Percentiles rank a stretch among this genome's conserved stretches.
Conservation (phyloP, 352 stramenopile species). For the Globisporangium okanoganense region DNA sequence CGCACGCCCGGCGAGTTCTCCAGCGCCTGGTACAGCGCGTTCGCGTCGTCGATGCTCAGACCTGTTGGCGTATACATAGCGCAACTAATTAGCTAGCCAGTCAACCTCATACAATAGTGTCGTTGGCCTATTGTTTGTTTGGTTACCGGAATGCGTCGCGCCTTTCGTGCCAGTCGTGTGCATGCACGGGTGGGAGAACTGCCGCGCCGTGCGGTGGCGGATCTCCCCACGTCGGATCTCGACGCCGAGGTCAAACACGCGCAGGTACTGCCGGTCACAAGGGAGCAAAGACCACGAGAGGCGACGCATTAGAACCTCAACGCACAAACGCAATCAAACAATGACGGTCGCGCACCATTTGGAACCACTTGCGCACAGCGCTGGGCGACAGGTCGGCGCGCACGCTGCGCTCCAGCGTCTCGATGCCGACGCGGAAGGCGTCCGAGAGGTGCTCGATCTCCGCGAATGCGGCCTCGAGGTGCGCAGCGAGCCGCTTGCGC, state of each 20-base stretch:
- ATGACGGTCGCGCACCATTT: slow-evolving; percentile 30
- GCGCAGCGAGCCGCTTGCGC: slow-evolving; percentile 33
- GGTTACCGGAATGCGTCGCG: slow-evolving; percentile 48
- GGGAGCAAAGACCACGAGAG: neutral
- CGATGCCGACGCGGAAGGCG: slow-evolving; percentile 34
- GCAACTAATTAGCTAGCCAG: neutral
- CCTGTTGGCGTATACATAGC: slow-evolving; percentile 19
- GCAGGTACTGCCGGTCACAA: slow-evolving; percentile 67
- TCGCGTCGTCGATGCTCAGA: slow-evolving; percentile 73
- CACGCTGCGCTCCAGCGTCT: slow-evolving; percentile 35
- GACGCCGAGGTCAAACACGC: slow-evolving; percentile 56
- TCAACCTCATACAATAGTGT: neutral
- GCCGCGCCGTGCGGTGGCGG: slow-evolving; percentile 38
- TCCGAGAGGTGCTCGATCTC: slow-evolving; percentile 47
- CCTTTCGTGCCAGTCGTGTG: slow-evolving; percentile 62
- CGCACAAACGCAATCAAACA: neutral
- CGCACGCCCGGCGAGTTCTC: slow-evolving; percentile 34
- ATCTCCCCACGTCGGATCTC: slow-evolving; percentile 74
- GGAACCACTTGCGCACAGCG: slow-evolving; percentile 53
- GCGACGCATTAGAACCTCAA: neutral
- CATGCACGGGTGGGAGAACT: slow-evolving; percentile 41
- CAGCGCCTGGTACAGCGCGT: slow-evolving; percentile 48
- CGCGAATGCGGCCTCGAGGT: slow-evolving; percentile 38
- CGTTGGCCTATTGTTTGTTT: neutral
- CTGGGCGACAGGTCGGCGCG: slow-evolving; percentile 33